Base-by-base conservation (phyloP, 371 early-diverging fungal species). In the Saksenaea vasiformis region DNA sequence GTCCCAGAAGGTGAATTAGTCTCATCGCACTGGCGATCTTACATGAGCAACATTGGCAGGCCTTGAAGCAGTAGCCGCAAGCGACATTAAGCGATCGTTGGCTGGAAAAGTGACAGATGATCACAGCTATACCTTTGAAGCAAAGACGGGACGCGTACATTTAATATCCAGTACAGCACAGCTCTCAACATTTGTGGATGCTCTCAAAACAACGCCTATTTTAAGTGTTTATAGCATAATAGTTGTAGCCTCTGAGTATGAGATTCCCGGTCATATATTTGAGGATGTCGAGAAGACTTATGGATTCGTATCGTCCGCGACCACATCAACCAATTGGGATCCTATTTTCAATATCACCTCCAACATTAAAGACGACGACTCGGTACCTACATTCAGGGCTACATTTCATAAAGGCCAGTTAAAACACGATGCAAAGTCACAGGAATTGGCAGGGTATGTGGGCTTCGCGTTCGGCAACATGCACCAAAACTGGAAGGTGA, bases 321-420 rank as follows among this genome's bases (percentile, higher is more conserved):
- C 78, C 7, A 44, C 37, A 14, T 14, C 26, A 15, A 60, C 67
- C 13, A 36, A 56, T 0, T 78, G 76, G 73, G 41, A 58, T 34
- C 62, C 59, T 36, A 26, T 53, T 9, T 31, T 61, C 5, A 7
- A 15, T 41, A 15, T 19, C 22, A 5, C n/a, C 19, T 17, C 31
- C 14, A 5, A 1, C 27, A 36, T 2, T 15, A 17, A 24, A 43
- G 26, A 57, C 7, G 24, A 39, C 11, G 37, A 39, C 22, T 14
- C 60, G 10, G 4, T 59, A 19, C 43, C 53, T 0, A 66, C 70
- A 1, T 79, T 79, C 58, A 69, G 80, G 36, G 80, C 75, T 10
- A 79, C 77, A 0, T 79, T 79, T 58, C 61, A 67, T 58, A 79
- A 79, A 39, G 73, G 60, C 1, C 55, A 61, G 2, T 19, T 77